Evolutionary conservation across 2,329 filamentous ascomycete species (phyloP).

Genomic region (Ophioceras dolichostomum): DNA sequence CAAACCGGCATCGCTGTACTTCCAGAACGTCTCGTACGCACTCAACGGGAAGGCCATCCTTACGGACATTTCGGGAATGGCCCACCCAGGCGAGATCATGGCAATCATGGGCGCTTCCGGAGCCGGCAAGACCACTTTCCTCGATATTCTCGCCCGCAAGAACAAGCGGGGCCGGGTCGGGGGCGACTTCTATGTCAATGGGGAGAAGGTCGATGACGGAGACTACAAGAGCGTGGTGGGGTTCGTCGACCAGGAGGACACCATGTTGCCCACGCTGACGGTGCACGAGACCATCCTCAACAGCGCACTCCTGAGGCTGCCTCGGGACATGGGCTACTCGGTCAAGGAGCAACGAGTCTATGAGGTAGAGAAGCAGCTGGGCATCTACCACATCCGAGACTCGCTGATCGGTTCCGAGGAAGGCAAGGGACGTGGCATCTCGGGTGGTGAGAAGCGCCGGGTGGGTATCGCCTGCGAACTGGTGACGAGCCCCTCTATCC

Average conservation of each 20-base stretch:
- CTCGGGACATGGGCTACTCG: conserved; percentile 73
- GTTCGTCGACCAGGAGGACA: conserved; percentile 97
- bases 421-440: conserved; percentile 86
- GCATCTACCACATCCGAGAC: conserved; percentile 87
- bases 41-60: conserved; percentile 85
- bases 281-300: conserved; percentile 97
- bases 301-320: conserved; percentile 83
- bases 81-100: conserved; percentile 89
- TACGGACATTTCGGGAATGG: conserved; percentile 66
- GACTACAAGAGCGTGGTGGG: conserved; percentile 90
- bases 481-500: conserved; percentile 91
- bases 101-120: conserved; percentile 98
- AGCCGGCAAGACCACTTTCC: conserved; percentile 92
- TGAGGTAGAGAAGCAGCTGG: conserved; percentile 91
- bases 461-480: conserved; percentile 96
- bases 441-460: conserved; percentile 89
- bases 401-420: conserved; percentile 95
- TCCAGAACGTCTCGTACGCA: conserved; percentile 75
- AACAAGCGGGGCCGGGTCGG: conserved; percentile 76
- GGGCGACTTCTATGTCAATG: conserved; percentile 87
- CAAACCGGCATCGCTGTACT: conserved; percentile 79
- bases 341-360: conserved; percentile 87
- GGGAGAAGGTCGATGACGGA: conserved; percentile 71
- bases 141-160: conserved; percentile 92
- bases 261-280: conserved; percentile 87